Evolutionary conservation across 768 basidiomycete genomes (phyloP).

Genomic region (Omphalotus guepiniiformis): DNA sequence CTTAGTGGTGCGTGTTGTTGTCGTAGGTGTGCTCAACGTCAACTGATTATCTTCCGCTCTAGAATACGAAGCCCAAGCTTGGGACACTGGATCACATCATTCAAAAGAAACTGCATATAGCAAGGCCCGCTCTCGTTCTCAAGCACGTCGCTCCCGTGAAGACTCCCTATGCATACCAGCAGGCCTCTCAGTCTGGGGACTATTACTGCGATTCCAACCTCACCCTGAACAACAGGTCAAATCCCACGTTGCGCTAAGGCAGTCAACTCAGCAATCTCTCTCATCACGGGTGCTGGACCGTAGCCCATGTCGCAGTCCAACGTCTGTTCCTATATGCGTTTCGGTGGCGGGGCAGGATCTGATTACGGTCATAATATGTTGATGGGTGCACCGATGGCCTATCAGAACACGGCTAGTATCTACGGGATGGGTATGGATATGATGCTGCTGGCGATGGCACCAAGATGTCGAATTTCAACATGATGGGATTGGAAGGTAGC

Average conservation of each 20-base stretch:
- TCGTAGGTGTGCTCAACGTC: not conserved
- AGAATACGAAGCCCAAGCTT: conserved; percentile 95
- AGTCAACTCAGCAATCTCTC: conserved; percentile 58
- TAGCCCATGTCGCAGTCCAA: conserved; percentile 41
- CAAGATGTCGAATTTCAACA: conserved; percentile 64
- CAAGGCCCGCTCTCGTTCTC: conserved; percentile 56
- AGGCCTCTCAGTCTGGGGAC: conserved; percentile 74
- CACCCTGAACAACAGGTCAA: conserved; percentile 50
- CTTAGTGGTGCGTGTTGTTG: conserved; percentile 73
- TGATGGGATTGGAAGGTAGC: conserved; percentile 55
- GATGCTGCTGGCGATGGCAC: conserved; percentile 25
- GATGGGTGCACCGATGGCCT: conserved; percentile 51
- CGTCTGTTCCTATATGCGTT: conserved; percentile 59
- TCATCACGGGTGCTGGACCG: conserved; percentile 42
- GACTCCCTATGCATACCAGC: conserved; percentile 65
- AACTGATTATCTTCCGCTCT: conserved; percentile 11
- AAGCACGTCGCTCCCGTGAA: conserved; percentile 48
- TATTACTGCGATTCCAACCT: conserved; percentile 86
- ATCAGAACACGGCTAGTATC: conserved; percentile 69
- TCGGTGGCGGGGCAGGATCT: conserved; percentile 62
- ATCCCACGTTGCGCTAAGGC: conserved; percentile 48
- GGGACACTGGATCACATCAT: conserved; percentile 73
- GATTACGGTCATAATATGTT: conserved; percentile 62
- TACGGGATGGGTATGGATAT: conserved; percentile 51
- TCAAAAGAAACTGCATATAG: conserved; percentile 74